Evolutionary conservation across 495 filamentous ascomycete species (phyloP), one percentile per base, ranked within the genome.

Genomic region (Penicillium daleae): DNA sequence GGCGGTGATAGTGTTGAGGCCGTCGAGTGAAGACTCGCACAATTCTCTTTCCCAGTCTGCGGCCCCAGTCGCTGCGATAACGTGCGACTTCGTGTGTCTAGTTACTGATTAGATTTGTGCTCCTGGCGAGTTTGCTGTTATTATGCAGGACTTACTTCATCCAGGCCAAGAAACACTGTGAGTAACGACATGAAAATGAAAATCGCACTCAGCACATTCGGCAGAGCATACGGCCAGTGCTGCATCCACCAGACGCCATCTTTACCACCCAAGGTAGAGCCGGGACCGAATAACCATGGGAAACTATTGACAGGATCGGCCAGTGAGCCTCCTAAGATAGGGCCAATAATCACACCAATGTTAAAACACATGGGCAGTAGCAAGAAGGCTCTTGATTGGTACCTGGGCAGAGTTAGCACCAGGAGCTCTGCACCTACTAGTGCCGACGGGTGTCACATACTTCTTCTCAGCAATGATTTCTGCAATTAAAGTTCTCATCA

Each of bases 301-400:
- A 88, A 83, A 39, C 79, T 88, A 3, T 78, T 78, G 1, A 86
- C 82, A 0, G 91, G 91, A 70, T 95, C 90, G 6, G 90, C 89
- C 53, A 93, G 74, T 29, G 87, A 72, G 13, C 91, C 91, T 19
- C 90, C 90, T 2, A 91, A 55, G 21, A 83, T 70, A 8, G 84
- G 85, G 5, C 86, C 87, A 42, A 89, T 79, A 55, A 94, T 89
- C 26, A 92, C 87, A 0, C 90, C 91, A 50, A 83, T 75, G 57
- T 92, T 94, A 63, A 91, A 92, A 44, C 86, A 89, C 82, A 94
- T 87, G 0, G 92, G 92, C 55, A 96, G 68, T n/a, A 95, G 75
- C 35, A 93, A 70, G 59, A 95, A 94, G 0, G 92, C 91, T 32
- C 90, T 81, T 15, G 86, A 87, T 76, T 91, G 90, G 64, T 85